These are phyloP conservation scores for Vachellia pachyceras DNA, from an alignment of 306 rosid genomes.

Conservation along the genomic window DNA sequence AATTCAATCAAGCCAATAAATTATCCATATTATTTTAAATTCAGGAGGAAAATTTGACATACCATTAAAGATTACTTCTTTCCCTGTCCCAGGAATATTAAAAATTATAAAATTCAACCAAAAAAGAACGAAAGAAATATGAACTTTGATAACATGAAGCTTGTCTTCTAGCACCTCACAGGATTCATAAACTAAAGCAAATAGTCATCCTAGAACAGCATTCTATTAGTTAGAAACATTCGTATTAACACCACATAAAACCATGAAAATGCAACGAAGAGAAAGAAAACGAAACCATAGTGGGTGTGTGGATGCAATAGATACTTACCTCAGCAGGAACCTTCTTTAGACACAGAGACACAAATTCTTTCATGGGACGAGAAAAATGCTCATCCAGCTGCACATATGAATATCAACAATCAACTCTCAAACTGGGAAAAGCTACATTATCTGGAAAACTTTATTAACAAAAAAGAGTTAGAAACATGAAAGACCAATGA, in stretches of 20 bases:
- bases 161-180: not conserved
- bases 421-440: constrained; percentile 28
- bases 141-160: constrained; percentile 12
- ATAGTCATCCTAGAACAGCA: not conserved
- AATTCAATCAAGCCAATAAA: constrained; percentile 12
- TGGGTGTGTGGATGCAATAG: constrained; percentile 12
- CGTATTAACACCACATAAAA: not conserved
- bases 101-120: not conserved
- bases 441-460: constrained; percentile 31
- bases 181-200: constrained; percentile 23
- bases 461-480: constrained; percentile 22
- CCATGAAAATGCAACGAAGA: constrained; percentile 16
- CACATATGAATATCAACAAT: constrained; percentile 46
- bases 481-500: constrained; percentile 27
- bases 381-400: constrained; percentile 99
- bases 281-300: constrained; percentile 28
- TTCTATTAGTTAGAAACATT: not conserved
- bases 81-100: not conserved
- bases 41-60: constrained; percentile 13
- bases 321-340: constrained; percentile 89
- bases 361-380: constrained; percentile 94
- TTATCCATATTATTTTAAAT: constrained; percentile 10
- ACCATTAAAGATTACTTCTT: not conserved
- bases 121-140: not conserved
- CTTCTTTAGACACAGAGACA: constrained; percentile 89